Evolutionary conservation across 768 basidiomycete species (phyloP).

Genomic region (Austroboletus eburneus): DNA sequence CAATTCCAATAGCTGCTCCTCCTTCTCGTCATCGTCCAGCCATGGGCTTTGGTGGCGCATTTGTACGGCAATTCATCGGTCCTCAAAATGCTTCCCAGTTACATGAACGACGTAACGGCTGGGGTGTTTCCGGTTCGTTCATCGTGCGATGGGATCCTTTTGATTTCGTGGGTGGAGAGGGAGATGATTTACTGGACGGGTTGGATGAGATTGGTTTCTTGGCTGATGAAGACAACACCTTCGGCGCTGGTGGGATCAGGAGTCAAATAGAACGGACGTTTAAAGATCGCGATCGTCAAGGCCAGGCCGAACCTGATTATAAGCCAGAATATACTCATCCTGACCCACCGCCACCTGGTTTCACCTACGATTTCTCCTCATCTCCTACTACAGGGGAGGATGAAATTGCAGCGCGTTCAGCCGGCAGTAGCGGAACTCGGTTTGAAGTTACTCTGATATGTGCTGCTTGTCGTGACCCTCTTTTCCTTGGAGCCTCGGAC

Average conservation of each 20-base stretch:
- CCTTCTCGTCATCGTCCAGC: conserved; percentile 54
- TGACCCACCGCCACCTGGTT: conserved; percentile 50
- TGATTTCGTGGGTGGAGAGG: conserved; percentile 15
- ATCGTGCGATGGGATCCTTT: conserved; percentile 30
- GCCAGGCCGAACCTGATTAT: conserved; percentile 41
- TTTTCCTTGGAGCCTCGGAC: conserved; percentile 49
- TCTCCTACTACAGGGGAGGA: conserved; percentile 40
- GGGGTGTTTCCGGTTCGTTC: conserved; percentile 25
- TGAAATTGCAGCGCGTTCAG: conserved; percentile 28
- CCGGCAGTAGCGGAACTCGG: conserved; percentile 26
- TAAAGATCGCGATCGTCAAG: conserved; percentile 14
- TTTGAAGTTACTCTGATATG: conserved; percentile 53
- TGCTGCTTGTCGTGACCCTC: conserved; percentile 60
- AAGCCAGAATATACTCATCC: conserved; percentile 64
- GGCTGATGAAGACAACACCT: conserved; percentile 11
- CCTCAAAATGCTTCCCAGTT: conserved; percentile 11
- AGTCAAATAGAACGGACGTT: conserved; percentile 22
- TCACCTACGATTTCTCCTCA: conserved; percentile 62
- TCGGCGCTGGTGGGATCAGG: conserved; percentile 14
- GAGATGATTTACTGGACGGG: conserved; percentile 12
- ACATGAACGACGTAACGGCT: conserved; percentile 14
- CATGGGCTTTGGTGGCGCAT: conserved; percentile 64
- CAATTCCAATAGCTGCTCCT: conserved; percentile 35
- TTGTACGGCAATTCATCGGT: conserved; percentile 33
- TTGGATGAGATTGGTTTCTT: conserved; percentile 16